These are phyloP conservation scores for Quercus phellos DNA, from an alignment of 331 rosid species.

Conservation along the genomic window DNA sequence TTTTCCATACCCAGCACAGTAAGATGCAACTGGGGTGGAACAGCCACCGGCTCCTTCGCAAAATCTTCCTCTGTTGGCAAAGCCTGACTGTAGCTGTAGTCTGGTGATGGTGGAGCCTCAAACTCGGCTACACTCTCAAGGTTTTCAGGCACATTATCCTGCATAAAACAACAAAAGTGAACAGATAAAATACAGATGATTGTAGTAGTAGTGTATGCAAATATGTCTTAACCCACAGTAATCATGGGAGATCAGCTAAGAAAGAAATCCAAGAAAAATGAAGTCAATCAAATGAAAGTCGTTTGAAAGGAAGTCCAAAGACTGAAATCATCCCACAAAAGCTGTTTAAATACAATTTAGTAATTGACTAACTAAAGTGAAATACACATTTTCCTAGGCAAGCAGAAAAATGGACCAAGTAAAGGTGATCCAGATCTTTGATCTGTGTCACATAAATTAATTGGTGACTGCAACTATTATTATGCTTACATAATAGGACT, in stretches of 20 bases:
- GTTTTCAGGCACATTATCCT: conserved; percentile 79
- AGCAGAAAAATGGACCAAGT: not conserved
- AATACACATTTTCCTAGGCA: not conserved
- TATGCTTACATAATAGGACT: not conserved
- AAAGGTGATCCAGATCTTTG: not conserved
- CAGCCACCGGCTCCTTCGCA: conserved; percentile 73
- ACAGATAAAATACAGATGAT: conserved; percentile 10
- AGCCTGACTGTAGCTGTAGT: conserved; percentile 59
- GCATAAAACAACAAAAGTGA: conserved; percentile 19
- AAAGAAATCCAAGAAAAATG: not conserved
- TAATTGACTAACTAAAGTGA: not conserved
- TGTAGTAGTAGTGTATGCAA: not conserved
- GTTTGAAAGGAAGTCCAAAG: not conserved
- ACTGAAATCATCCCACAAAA: not conserved
- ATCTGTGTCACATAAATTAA: not conserved
- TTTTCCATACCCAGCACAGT: conserved; percentile 74
- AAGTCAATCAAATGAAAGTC: not conserved
- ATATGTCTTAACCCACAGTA: not conserved
- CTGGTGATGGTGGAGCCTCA: conserved; percentile 86
- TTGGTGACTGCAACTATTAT: not conserved
- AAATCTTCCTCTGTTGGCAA: conserved; percentile 75
- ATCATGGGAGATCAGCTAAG: not conserved
- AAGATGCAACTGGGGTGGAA: conserved; percentile 75
- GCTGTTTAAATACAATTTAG: not conserved
- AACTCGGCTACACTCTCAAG: conserved; percentile 65